A percentile compares a stretch with the other conserved stretches of the same genome.
These are phyloP conservation scores for Pichia membranifaciens DNA, from an alignment of 805 yeast genomes.

Conservation along the genomic window DNA sequence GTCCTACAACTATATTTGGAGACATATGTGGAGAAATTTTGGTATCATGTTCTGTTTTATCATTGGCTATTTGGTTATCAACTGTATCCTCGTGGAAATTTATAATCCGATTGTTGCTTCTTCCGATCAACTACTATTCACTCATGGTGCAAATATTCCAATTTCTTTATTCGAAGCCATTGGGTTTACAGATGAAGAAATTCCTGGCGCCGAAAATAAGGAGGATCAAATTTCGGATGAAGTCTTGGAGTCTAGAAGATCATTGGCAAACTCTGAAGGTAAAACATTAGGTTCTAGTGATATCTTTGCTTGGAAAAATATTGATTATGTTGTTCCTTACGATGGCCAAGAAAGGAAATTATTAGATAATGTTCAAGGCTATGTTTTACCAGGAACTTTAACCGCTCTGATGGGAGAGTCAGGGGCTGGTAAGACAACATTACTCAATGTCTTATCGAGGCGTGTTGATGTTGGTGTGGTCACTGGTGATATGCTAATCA, in stretches of 20 bases:
- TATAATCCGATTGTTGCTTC: conserved; percentile 27
- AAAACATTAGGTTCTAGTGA: conserved; percentile 36
- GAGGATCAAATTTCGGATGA: conserved; percentile 2
- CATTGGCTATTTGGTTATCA: conserved; percentile 33
- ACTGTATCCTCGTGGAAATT: conserved; percentile 27
- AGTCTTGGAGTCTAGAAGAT: neutral
- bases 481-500: conserved; percentile 51
- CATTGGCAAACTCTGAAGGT: neutral
- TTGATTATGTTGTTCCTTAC: conserved; percentile 50
- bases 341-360: conserved; percentile 36
- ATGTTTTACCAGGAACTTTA: conserved; percentile 46
- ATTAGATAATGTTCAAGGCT: conserved; percentile 41
- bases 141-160: conserved; percentile 26
- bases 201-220: neutral
- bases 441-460: conserved; percentile 47
- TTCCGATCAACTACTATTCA: conserved; percentile 30
- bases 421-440: conserved; percentile 60
- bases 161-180: conserved; percentile 20
- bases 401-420: conserved; percentile 63
- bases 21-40: conserved; percentile 75
- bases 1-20: conserved; percentile 45
- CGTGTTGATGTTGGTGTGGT: conserved; percentile 47
- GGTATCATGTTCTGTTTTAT: conserved; percentile 45
- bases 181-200: conserved; percentile 1
- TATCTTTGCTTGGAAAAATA: conserved; percentile 57